Percentiles rank a stretch among this genome's conserved stretches.
Evolutionary conservation across 352 stramenopile genomes (phyloP).

Genomic region (Globisporangium takayamanum): DNA sequence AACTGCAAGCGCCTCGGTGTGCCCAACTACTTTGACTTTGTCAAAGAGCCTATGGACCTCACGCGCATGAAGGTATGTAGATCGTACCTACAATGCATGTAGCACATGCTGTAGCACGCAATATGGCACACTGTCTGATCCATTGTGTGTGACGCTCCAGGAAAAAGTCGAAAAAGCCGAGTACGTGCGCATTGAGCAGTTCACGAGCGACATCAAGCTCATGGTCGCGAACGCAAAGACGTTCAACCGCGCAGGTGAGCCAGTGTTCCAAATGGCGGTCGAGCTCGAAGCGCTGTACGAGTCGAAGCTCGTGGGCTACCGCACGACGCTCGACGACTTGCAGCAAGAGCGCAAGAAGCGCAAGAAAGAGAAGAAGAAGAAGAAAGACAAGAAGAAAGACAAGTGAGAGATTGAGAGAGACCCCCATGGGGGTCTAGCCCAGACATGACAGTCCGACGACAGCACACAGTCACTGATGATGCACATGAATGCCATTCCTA

Average conservation of each 20-base stretch:
- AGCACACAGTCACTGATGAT: not conserved
- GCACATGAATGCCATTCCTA: not conserved
- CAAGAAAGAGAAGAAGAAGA: conserved; percentile 89
- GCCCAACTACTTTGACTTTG: conserved; percentile 84
- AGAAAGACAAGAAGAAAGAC: conserved; percentile 87
- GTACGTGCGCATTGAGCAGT: conserved; percentile 74
- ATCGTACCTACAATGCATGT: not conserved
- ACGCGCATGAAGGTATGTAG: conserved; percentile 58
- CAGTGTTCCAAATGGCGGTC: conserved; percentile 79
- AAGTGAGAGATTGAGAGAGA: conserved; percentile 30
- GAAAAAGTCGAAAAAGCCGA: conserved; percentile 72
- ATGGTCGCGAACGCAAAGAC: conserved; percentile 80
- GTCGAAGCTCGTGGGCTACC: conserved; percentile 58
- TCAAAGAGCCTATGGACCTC: conserved; percentile 77
- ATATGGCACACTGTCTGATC: not conserved
- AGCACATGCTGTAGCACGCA: too few species aligned
- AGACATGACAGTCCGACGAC: not conserved
- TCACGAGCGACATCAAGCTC: conserved; percentile 70
- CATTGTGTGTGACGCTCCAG: not conserved
- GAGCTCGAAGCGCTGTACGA: conserved; percentile 76
- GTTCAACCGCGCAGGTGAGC: conserved; percentile 77
- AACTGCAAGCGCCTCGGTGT: conserved; percentile 82
- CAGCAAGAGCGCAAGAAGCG: conserved; percentile 80
- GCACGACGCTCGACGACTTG: conserved; percentile 67
- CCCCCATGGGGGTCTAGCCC: not conserved